phyloP scores from a whole-genome alignment of 805 yeast genomes.

The Ogataea paraovalis region DNA sequence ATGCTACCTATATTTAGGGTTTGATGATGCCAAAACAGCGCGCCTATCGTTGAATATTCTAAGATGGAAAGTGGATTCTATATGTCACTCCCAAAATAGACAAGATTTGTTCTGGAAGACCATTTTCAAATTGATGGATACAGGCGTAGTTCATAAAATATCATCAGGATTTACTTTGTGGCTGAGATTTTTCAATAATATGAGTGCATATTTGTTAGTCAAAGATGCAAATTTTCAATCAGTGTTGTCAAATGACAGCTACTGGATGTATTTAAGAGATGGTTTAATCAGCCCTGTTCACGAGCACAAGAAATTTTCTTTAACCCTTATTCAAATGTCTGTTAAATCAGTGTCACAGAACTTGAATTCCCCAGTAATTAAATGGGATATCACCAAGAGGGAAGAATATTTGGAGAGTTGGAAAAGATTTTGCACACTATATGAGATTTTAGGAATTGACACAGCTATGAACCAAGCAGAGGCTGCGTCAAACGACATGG shows the following conservation, averaged over 20 bases:
- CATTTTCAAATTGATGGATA: constrained; percentile 35
- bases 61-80: constrained; percentile 49
- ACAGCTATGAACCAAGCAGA: constrained; percentile 82
- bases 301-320: constrained; percentile 64
- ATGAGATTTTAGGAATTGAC: constrained; percentile 79
- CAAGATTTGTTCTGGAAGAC: constrained; percentile 43
- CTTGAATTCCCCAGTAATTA: constrained; percentile 37
- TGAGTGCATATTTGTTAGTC: constrained; percentile 8
- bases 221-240: constrained; percentile 27
- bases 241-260: constrained; percentile 30
- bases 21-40: constrained; percentile 37
- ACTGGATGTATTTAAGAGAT: constrained; percentile 56
- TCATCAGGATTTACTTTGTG: constrained; percentile 50
- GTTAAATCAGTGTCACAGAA: constrained; percentile 40
- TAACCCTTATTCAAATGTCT: constrained; percentile 62
- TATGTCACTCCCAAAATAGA: constrained; percentile 20
- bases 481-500: constrained; percentile 66
- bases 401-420: constrained; percentile 47
- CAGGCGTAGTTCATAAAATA: constrained; percentile 24
- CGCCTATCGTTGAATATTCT: constrained; percentile 36
- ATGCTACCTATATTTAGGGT: constrained; percentile 33
- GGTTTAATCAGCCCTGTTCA: constrained; percentile 55
- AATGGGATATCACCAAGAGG: constrained; percentile 37
- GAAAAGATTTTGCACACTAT: constrained; percentile 69
- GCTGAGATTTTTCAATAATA: constrained; percentile 45